These are phyloP conservation scores for Cicer yamashitae DNA, from an alignment of 306 rosid species.

Conservation along the genomic window DNA sequence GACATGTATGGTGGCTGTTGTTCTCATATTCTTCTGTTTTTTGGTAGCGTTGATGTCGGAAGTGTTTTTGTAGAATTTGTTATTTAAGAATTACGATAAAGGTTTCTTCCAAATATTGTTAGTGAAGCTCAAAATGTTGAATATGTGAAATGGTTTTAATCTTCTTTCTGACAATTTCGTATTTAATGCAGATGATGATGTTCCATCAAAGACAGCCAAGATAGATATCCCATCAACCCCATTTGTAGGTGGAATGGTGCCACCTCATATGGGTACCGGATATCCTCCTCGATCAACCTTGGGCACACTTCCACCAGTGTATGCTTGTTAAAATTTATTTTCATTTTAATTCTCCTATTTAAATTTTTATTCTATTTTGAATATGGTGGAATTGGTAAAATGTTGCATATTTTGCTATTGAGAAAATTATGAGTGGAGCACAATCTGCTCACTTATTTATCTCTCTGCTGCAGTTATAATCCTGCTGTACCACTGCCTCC, in stretches of 20 bases:
- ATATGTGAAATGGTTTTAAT: constrained; percentile 18
- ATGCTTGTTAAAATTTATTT: constrained; percentile 52
- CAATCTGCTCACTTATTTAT: constrained; percentile 2
- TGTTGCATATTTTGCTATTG: constrained; percentile 20
- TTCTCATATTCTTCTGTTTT: background rate
- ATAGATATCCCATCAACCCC: constrained; percentile 69
- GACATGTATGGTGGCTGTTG: background rate
- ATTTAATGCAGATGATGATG: constrained; percentile 68
- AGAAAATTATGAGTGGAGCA: background rate
- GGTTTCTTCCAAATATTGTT: background rate
- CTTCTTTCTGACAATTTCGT: constrained; percentile 36
- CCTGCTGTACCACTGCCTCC: constrained; percentile 68
- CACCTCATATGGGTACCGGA: constrained; percentile 70
- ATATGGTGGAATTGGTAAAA: constrained; percentile 17
- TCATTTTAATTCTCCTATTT: constrained; percentile 2
- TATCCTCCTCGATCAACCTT: constrained; percentile 78
- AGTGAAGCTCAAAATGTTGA: background rate
- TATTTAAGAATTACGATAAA: background rate
- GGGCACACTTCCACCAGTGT: constrained; percentile 76
- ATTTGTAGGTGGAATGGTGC: constrained; percentile 67
- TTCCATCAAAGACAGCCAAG: constrained; percentile 80
- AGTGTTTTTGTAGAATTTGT: background rate
- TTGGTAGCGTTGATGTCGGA: background rate
- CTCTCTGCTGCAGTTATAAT: constrained; percentile 65
- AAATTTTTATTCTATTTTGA: constrained; percentile 3